These are phyloP conservation scores for Fusarium tupiense DNA, from an alignment of 2,329 filamentous ascomycete genomes.

Conservation along the genomic window DNA sequence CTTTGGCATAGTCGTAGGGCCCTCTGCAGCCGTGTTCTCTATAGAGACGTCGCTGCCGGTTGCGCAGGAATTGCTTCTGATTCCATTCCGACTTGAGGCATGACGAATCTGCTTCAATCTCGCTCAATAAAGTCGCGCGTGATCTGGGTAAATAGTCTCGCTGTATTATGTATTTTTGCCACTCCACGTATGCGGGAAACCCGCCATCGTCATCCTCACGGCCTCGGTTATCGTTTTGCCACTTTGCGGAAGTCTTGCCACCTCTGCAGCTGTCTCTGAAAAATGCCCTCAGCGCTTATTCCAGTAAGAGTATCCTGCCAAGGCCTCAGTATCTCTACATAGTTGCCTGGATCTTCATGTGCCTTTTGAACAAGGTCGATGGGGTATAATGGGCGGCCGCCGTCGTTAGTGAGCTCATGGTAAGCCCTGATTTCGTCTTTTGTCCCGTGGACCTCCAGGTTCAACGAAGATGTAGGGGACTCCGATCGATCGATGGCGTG, in stretches of 20 bases:
- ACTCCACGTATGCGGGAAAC: neutral
- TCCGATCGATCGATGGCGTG: neutral
- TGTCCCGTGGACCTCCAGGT: no score
- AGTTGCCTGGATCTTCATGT: conserved; percentile 24
- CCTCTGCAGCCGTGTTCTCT: conserved; percentile 27
- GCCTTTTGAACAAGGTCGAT: conserved; percentile 25
- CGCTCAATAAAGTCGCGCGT: no score
- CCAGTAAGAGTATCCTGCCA: conserved; percentile 22
- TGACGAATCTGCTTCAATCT: conserved; percentile 18
- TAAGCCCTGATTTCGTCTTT: conserved; percentile 38
- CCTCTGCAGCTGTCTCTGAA: conserved; percentile 38
- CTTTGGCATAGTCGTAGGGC: conserved; percentile 41
- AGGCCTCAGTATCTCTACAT: conserved; percentile 42
- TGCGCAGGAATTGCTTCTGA: no score
- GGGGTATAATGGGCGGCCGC: conserved; percentile 46
- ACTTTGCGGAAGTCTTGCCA: conserved; percentile 47
- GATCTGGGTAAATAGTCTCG: no score
- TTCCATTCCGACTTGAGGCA: neutral
- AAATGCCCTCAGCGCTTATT: neutral
- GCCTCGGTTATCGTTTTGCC: conserved; percentile 44
- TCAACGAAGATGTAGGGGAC: neutral
- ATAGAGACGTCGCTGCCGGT: neutral
- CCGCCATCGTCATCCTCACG: conserved; percentile 31
- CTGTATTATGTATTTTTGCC: no score
- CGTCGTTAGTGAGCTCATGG: conserved; percentile 44